Percentiles rank a stretch among this genome's conserved stretches.
Evolutionary conservation across 1,139 yeast species (phyloP).

Genomic region (Trichomonascaceae sp.): DNA sequence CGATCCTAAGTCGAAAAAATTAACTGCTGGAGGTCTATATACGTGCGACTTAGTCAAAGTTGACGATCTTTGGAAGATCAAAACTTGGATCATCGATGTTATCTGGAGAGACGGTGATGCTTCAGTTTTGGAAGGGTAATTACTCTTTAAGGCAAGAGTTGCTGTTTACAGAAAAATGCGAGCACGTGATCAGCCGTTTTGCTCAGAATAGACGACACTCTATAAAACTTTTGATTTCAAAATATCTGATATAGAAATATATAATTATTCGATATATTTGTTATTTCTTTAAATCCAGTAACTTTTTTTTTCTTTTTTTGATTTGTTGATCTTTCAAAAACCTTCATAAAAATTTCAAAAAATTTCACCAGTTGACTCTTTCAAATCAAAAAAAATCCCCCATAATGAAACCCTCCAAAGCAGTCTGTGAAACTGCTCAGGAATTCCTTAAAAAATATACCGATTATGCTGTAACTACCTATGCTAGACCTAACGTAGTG

Average conservation of each 20-base stretch:
- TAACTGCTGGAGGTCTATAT: neutral
- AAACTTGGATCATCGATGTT: neutral
- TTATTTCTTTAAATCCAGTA: neutral
- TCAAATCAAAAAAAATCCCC: neutral
- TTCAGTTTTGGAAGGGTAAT: neutral
- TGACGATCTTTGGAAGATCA: neutral
- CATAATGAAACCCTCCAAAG: constrained; percentile 2
- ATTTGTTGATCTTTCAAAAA: neutral
- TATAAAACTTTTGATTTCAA: neutral
- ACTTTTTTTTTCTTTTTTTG: neutral
- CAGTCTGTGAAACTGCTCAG: constrained; percentile 5
- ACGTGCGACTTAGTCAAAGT: neutral
- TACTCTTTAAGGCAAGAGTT: neutral
- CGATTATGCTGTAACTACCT: constrained; percentile 72
- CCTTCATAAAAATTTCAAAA: neutral
- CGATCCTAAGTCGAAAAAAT: neutral
- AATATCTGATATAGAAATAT: neutral
- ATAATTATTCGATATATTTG: neutral
- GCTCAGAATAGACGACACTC: neutral
- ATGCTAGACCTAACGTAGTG: constrained; percentile 60
- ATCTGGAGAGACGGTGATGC: neutral
- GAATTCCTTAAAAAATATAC: constrained; percentile 38
- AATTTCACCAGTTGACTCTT: neutral
- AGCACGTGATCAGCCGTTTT: neutral
- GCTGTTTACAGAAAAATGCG: too few relatives aligned